These are phyloP conservation scores for Lactarius indigo DNA, from an alignment of 768 basidiomycete genomes.

Conservation along the genomic window DNA sequence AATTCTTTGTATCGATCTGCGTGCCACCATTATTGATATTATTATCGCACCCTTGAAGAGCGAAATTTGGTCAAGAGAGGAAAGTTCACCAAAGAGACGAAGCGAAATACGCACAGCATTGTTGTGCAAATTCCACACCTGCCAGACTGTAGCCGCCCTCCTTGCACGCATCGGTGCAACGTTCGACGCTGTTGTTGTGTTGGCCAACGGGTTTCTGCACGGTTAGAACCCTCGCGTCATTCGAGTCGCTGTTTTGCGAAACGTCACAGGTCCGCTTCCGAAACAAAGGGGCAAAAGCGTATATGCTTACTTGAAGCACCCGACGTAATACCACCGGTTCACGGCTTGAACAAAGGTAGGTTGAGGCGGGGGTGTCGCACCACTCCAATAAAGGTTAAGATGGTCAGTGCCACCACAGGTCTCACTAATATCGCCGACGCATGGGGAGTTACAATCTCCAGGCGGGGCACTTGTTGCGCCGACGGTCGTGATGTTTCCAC, in stretches of 20 bases:
- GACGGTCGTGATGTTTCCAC: constrained; percentile 51
- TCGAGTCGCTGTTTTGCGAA: constrained; percentile 32
- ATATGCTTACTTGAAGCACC: too few species aligned
- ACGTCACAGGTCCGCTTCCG: constrained; percentile 12
- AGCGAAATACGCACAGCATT: constrained; percentile 45
- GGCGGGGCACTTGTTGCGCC: constrained; percentile 42
- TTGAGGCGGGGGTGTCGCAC: constrained; percentile 32
- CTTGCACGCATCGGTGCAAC: constrained; percentile 60
- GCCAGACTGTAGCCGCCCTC: constrained; percentile 41
- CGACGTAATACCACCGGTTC: too few species aligned
- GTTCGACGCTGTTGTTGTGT: constrained; percentile 47
- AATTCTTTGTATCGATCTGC: constrained; percentile 46
- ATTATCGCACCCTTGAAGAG: constrained; percentile 45
- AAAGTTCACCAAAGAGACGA: background rate
- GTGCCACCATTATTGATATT: constrained; percentile 45
- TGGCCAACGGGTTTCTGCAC: constrained; percentile 25
- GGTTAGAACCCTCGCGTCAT: constrained; percentile 35
- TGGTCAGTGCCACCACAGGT: constrained; percentile 56
- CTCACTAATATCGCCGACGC: constrained; percentile 57
- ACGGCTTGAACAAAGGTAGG: too few species aligned
- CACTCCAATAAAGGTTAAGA: constrained; percentile 64
- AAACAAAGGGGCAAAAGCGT: background rate
- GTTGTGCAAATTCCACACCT: constrained; percentile 41
- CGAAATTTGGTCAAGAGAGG: background rate
- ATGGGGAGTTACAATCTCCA: constrained; percentile 58